Base-by-base conservation (phyloP, 345 rosid genomes). In the Arabis alpina region DNA sequence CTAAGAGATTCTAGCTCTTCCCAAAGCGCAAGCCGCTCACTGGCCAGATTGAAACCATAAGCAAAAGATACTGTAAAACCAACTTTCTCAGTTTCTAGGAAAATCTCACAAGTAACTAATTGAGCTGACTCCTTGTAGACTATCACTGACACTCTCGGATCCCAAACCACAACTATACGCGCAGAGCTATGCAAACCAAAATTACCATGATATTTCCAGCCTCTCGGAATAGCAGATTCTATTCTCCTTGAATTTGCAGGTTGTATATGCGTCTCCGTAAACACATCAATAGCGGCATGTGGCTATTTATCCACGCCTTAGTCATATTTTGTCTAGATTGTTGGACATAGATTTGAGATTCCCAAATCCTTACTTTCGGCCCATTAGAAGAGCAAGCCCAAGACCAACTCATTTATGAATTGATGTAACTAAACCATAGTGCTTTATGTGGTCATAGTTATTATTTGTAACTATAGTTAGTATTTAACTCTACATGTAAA, bases 1-100 rank as follows among this genome's bases (percentile, higher is more conserved):
- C 6, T 3, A 0, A 10, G 1, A 6, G 2, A 0, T 0, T 0
- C 7, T 0, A 23, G 6, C 0, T 24, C n/a, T 0, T 10, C 2
- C 2, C 55, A 23, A 0, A 24, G 2, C 8, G 3, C 6, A 1
- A 0, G 0, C 1, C 34, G 0, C 4, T 51, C 2, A 1, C 1
- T 6, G 2, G 1, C 0, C 0, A 11, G 27, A 5, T 51, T 51
- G 1, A 51, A 51, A 0, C 34, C 55, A 25, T 51, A 51, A 0
- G 4, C 14, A 24, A 51, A 51, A 1, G 55, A 24, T 1, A 51
- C 14, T 0, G 55, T 23, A 7, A 51, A 8, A 24, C 2, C 24
- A 0, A 51, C 4, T 0, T 24, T 51, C 3, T 23, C 23, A 0
- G 34, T 7, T 0, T 0, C 14, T 0, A 25, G 3, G 5, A 10